Conservation (phyloP, 1,139 yeast genomes). For the Geotrichum cucujoidarum region DNA sequence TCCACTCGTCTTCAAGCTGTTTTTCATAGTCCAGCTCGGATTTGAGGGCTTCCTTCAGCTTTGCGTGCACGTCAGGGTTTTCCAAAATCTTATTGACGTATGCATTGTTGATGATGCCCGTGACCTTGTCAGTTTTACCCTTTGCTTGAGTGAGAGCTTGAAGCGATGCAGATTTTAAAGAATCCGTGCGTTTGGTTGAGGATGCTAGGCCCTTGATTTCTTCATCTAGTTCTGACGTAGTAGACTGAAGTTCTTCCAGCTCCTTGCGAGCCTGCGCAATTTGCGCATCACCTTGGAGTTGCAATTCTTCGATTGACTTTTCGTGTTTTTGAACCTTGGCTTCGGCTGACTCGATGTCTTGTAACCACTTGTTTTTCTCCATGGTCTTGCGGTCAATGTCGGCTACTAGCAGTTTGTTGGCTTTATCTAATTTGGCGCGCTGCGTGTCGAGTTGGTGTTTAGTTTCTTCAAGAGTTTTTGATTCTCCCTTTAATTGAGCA, state of each 20-base stretch:
- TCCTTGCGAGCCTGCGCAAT: constrained; percentile 1
- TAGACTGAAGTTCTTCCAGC: constrained; percentile 8
- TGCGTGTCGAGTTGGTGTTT: constrained; percentile 39
- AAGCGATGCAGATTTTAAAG: constrained; percentile 22
- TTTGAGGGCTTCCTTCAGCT: constrained; percentile 23
- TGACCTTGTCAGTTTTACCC: constrained; percentile 26
- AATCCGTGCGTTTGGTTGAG: constrained; percentile 23
- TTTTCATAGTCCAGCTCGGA: constrained; percentile 27
- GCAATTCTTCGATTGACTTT: constrained; percentile 5
- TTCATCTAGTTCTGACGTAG: constrained; percentile 37
- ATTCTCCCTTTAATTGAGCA: constrained; percentile 45
- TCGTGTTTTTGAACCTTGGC: constrained; percentile 18
- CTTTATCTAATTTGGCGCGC: constrained; percentile 32
- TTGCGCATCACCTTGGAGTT: constrained; percentile 3
- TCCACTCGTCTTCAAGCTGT: constrained; percentile 34
- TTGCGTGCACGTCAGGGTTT: constrained; percentile 25
- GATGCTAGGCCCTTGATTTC: constrained; percentile 35
- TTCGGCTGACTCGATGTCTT: constrained; percentile 21
- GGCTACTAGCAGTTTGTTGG: constrained; percentile 26
- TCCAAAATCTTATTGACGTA: constrained; percentile 24
- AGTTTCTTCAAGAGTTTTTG: constrained; percentile 45
- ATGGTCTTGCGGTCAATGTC: constrained; percentile 25
- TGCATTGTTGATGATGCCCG: constrained; percentile 27
- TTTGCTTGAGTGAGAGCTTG: constrained; percentile 23
- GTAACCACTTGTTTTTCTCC: constrained; percentile 24